Conservation (phyloP, 2,329 filamentous ascomycete genomes). For the Fusarium euwallaceae region DNA sequence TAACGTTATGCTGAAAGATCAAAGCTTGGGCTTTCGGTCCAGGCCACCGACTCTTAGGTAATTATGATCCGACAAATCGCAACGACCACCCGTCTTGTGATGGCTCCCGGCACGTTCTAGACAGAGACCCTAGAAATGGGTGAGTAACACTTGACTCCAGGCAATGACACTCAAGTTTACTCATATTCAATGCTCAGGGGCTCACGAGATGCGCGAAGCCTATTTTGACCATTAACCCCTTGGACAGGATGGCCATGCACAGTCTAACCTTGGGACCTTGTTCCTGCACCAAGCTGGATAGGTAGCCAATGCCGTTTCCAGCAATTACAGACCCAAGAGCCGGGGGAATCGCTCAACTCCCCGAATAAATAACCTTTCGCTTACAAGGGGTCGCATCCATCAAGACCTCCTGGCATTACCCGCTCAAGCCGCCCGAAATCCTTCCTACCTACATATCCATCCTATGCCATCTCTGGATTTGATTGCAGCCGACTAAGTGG, state of each 20-base stretch:
- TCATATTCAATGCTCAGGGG: not conserved
- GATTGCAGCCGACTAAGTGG: not conserved
- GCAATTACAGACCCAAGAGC: not conserved
- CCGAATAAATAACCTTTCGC: not conserved
- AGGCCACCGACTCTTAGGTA: conserved; percentile 6
- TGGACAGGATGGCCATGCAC: not conserved
- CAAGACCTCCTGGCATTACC: not conserved
- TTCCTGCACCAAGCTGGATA: not conserved
- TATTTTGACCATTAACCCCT: not conserved
- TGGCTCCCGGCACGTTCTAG: not conserved
- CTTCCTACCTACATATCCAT: not conserved
- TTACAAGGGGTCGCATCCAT: not conserved
- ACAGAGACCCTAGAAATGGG: not conserved
- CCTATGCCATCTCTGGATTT: conserved; percentile 3
- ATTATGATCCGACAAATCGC: conserved; percentile 11
- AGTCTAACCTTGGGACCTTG: not conserved
- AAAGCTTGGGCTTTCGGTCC: conserved; percentile 3
- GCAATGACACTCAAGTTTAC: not conserved
- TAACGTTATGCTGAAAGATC: not conserved
- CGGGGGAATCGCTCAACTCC: not conserved
- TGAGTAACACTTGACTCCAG: not conserved
- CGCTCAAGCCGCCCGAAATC: not conserved
- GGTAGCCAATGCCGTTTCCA: not conserved
- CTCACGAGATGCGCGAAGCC: not conserved
- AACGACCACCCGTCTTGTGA: not conserved